phyloP scores from a whole-genome alignment of 345 rosid genomes.

The rapeseed (Brassica napus) region Da-Ae NC_063434.1:1806001-1806500 shows the following conservation, averaged over 20 bases:
- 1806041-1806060: no score
- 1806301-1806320: constrained; percentile 12
- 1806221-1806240: neutral
- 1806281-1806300: neutral
- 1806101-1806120: no score
- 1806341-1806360: neutral
- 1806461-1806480: constrained; percentile 21
- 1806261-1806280: neutral
- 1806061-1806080: no score
- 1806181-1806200: no score
- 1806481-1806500: constrained; percentile 11
- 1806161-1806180: no score
- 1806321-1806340: constrained; percentile 9
- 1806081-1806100: no score
- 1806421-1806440: constrained; percentile 21
- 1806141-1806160: no score
- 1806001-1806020: no score
- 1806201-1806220: neutral
- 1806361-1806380: no score
- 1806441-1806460: neutral
- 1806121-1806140: no score
- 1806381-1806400: neutral
- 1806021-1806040: no score
- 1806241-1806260: neutral
- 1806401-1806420: constrained; percentile 27